Evolutionary conservation across 2,329 filamentous ascomycete genomes (phyloP).

Genomic region (Microsporum ferrugineum): DNA sequence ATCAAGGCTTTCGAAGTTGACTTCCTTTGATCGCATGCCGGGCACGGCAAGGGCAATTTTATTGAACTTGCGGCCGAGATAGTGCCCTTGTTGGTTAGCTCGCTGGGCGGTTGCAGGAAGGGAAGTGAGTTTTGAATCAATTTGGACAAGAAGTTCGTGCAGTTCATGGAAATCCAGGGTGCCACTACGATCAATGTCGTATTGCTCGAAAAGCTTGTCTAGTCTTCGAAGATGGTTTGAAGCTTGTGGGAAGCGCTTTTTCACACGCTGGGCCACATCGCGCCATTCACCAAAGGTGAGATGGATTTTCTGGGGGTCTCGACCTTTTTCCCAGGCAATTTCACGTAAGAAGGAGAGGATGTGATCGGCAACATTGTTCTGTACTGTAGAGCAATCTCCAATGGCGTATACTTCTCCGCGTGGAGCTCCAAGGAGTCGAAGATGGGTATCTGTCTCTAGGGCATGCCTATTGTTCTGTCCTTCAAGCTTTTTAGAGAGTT

Average conservation of each 20-base stretch:
- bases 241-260: conserved; percentile 83
- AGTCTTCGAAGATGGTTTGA: conserved; percentile 74
- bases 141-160: conserved; percentile 74
- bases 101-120: conserved; percentile 91
- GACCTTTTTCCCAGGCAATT: conserved; percentile 81
- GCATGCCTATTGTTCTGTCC: conserved; percentile 80
- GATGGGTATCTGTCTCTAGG: conserved; percentile 85
- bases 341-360: conserved; percentile 81
- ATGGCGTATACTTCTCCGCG: conserved; percentile 93
- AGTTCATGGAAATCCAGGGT: conserved; percentile 92
- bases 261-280: conserved; percentile 68
- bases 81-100: conserved; percentile 88
- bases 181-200: conserved; percentile 85
- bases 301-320: conserved; percentile 77
- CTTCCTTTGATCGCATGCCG: conserved; percentile 65
- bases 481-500: conserved; percentile 63
- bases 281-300: conserved; percentile 85
- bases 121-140: conserved; percentile 88
- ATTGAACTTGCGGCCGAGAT: conserved; percentile 88
- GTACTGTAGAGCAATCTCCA: conserved; percentile 89
- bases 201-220: conserved; percentile 80
- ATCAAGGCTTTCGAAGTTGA: conserved; percentile 81
- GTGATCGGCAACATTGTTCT: conserved; percentile 91
- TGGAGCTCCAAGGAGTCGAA: conserved; percentile 77
- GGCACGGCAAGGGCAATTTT: conserved; percentile 69